phyloP scores from a whole-genome alignment of 495 filamentous ascomycete genomes.

The Massariosphaeria phaeospora region DNA sequence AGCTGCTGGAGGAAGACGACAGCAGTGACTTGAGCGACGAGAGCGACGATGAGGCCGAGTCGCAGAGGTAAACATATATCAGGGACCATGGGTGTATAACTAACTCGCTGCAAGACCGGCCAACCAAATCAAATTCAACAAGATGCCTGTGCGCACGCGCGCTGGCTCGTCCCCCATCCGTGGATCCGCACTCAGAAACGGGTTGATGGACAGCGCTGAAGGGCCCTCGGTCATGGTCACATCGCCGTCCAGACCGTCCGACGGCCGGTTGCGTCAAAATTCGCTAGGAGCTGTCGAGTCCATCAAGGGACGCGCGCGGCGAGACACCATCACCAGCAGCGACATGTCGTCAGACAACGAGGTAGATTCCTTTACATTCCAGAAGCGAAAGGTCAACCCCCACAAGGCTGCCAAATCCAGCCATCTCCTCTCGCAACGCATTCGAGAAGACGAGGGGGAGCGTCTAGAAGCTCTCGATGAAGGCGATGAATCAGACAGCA shows the following conservation, averaged over 20 bases:
- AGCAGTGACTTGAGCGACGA: slow-evolving; percentile 96
- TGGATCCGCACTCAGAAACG: slow-evolving; percentile 37
- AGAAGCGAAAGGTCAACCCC: slow-evolving; percentile 54
- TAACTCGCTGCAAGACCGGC: slow-evolving; percentile 43
- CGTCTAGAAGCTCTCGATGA: slow-evolving; percentile 50
- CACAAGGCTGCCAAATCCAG: slow-evolving; percentile 47
- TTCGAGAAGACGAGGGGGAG: slow-evolving; percentile 41
- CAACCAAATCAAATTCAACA: slow-evolving; percentile 89
- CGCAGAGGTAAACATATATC: slow-evolving; percentile 25
- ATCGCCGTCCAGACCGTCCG: slow-evolving; percentile 46
- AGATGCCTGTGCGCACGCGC: slow-evolving; percentile 84
- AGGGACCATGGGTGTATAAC: not conserved
- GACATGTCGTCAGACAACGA: slow-evolving; percentile 91
- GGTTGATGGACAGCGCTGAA: slow-evolving; percentile 40
- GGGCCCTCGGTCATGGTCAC: slow-evolving; percentile 40
- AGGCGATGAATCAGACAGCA: slow-evolving; percentile 59
- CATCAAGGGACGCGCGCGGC: slow-evolving; percentile 66
- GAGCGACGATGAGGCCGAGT: slow-evolving; percentile 82
- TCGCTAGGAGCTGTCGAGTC: slow-evolving; percentile 72
- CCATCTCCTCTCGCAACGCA: slow-evolving; percentile 45
- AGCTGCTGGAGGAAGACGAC: slow-evolving; percentile 90
- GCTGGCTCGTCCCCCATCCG: slow-evolving; percentile 84
- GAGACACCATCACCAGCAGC: slow-evolving; percentile 87
- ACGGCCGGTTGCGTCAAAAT: slow-evolving; percentile 57
- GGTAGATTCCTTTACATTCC: slow-evolving; percentile 64